Conservation (phyloP, 768 basidiomycete species). For the Heimioporus sp. region DNA sequence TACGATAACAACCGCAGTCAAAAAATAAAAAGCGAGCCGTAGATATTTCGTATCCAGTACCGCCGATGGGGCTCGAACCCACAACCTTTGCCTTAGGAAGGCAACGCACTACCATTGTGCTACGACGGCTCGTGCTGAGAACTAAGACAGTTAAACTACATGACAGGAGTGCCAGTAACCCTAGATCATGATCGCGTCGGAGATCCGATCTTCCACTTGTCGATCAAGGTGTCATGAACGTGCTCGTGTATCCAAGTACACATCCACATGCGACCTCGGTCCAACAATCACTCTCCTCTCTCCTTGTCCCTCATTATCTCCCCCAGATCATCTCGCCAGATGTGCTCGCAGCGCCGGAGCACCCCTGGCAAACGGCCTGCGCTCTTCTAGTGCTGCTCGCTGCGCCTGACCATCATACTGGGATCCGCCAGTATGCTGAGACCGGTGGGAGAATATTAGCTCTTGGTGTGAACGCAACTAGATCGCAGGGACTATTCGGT, state of each 20-base stretch:
- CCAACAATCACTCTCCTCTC: constrained; percentile 49
- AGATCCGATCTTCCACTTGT: too few relatives aligned
- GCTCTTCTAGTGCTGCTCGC: constrained; percentile 80
- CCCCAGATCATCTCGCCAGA: constrained; percentile 65
- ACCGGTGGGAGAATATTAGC: constrained; percentile 71
- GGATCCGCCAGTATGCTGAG: constrained; percentile 60
- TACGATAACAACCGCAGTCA: background rate
- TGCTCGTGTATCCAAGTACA: constrained; percentile 69
- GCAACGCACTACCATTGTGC: constrained; percentile 40
- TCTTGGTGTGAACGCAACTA: constrained; percentile 60
- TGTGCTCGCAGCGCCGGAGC: constrained; percentile 52
- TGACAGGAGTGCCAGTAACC: too few relatives aligned
- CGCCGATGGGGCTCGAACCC: constrained; percentile 39
- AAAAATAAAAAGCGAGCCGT: constrained; percentile 22
- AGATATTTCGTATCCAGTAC: constrained; percentile 22
- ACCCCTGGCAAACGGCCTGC: constrained; percentile 78
- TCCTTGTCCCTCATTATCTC: constrained; percentile 74
- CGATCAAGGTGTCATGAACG: constrained; percentile 49
- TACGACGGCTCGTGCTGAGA: constrained; percentile 31
- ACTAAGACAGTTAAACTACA: too few relatives aligned
- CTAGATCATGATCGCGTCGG: too few relatives aligned
- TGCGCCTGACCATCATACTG: constrained; percentile 39
- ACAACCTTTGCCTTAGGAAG: constrained; percentile 40
- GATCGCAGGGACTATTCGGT: constrained; percentile 39
- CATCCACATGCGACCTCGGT: constrained; percentile 49